Percentiles rank a stretch among this genome's conserved stretches.
These are phyloP conservation scores for Stephania cephalantha DNA, from an alignment of 164 flowering plant genomes.

Conservation along the genomic window DNA sequence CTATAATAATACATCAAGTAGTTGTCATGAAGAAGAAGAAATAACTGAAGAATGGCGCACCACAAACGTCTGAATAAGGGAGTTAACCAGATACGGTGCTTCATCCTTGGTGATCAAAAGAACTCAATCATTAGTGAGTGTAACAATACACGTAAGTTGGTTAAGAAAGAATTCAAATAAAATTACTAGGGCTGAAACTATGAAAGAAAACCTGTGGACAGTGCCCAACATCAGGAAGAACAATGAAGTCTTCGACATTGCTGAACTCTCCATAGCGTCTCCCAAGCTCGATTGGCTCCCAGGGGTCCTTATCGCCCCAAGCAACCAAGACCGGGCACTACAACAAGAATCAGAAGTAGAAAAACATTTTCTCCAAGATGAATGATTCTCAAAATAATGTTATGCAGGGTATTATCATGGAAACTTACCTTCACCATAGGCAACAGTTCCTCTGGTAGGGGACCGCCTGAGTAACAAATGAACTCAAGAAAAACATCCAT, in stretches of 20 bases:
- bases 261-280: slow-evolving; percentile 60
- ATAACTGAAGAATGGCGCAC: slow-evolving; percentile 44
- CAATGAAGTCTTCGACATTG: slow-evolving; percentile 73
- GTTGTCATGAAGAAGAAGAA: slow-evolving; percentile 12
- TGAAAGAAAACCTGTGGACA: slow-evolving; percentile 81
- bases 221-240: slow-evolving; percentile 86
- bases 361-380: not conserved
- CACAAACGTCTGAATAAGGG: slow-evolving; percentile 73
- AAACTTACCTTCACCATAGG: slow-evolving; percentile 72
- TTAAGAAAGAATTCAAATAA: not conserved
- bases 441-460: slow-evolving; percentile 87
- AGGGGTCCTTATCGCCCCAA: slow-evolving; percentile 99
- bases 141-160: no score
- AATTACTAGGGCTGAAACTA: not conserved
- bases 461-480: slow-evolving; percentile 90
- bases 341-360: not conserved
- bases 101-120: slow-evolving; percentile 53
- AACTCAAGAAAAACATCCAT: slow-evolving; percentile 89
- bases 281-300: slow-evolving; percentile 94
- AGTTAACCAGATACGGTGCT: slow-evolving; percentile 89
- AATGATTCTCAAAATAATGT: not conserved
- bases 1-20: slow-evolving; percentile 10
- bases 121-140: not conserved
- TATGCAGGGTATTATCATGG: not conserved
- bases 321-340: slow-evolving; percentile 91